Percentiles rank a stretch among this genome's conserved stretches.
Conservation (phyloP, 1,139 yeast genomes). For the Zygoascus hellenicus region DNA sequence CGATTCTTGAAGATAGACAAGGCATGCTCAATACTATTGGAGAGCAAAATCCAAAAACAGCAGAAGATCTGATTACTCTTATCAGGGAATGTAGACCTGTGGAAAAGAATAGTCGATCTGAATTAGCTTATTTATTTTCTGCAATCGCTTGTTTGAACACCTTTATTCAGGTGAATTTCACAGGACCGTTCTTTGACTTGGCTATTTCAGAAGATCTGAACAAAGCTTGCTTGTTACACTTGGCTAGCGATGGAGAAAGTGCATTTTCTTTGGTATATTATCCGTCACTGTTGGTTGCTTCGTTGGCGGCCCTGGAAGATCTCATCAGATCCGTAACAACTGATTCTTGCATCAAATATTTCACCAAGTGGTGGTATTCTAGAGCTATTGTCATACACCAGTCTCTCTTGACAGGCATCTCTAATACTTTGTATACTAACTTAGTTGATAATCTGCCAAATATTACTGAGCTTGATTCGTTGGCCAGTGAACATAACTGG, state of each 20-base stretch:
- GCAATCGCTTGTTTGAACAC: constrained; percentile 50
- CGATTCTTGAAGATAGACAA: constrained; percentile 2
- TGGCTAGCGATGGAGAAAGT: constrained; percentile 31
- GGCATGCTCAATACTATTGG: constrained; percentile 2
- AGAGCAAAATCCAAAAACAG: not conserved
- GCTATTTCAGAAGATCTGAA: constrained; percentile 11
- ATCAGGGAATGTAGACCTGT: not conserved
- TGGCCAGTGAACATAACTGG: constrained; percentile 9
- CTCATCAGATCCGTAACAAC: constrained; percentile 9
- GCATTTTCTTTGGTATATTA: constrained; percentile 31
- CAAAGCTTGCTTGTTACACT: constrained; percentile 16
- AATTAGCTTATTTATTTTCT: constrained; percentile 12
- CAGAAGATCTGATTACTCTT: not conserved
- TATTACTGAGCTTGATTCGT: constrained; percentile 18
- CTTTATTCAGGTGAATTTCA: constrained; percentile 70
- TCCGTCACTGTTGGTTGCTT: constrained; percentile 30
- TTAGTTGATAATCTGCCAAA: constrained; percentile 25
- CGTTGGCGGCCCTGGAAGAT: constrained; percentile 23
- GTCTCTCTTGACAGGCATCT: constrained; percentile 28
- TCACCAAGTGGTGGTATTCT: constrained; percentile 32
- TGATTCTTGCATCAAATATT: constrained; percentile 11
- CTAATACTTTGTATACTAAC: constrained; percentile 29
- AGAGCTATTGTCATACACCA: constrained; percentile 35
- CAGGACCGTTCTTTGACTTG: constrained; percentile 66
- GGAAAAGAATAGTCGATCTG: not conserved